These are phyloP conservation scores for Umbelopsis ramanniana DNA, from an alignment of 192 early-diverging fungal genomes.

Conservation along the genomic window DNA sequence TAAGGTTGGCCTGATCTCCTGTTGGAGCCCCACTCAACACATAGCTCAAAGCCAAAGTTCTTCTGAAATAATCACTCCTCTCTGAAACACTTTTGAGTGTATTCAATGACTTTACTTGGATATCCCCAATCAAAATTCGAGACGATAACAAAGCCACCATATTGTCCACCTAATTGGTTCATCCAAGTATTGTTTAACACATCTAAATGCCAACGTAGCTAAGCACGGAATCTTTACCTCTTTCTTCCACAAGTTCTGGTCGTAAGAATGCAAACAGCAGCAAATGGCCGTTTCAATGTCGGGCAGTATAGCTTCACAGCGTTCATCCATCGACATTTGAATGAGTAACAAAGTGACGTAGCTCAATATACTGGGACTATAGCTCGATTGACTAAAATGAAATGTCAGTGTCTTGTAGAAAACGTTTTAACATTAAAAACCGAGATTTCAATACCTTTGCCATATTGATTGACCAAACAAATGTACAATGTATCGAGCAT, in stretches of 20 bases:
- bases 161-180: not conserved
- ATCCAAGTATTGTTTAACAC: not conserved
- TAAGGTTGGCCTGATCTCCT: not conserved
- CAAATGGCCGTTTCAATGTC: not conserved
- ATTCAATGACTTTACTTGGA: not conserved
- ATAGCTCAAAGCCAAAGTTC: not conserved
- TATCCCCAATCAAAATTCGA: not conserved
- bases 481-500: not conserved
- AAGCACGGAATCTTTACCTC: not conserved
- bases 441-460: not conserved
- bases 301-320: not conserved
- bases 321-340: constrained; percentile 8
- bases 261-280: constrained; percentile 6
- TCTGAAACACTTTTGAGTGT: constrained; percentile 18
- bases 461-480: not conserved
- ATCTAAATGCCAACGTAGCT: not conserved
- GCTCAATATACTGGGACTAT: not conserved
- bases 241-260: not conserved
- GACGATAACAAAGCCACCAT: not conserved
- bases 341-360: not conserved
- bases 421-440: not conserved
- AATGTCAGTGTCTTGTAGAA: not conserved
- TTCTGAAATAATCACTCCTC: not conserved
- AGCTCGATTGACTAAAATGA: not conserved
- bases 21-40: not conserved